These are phyloP conservation scores for Posidonia oceanica DNA, from an alignment of 116 monocot species.

Conservation along the genomic window DNA sequence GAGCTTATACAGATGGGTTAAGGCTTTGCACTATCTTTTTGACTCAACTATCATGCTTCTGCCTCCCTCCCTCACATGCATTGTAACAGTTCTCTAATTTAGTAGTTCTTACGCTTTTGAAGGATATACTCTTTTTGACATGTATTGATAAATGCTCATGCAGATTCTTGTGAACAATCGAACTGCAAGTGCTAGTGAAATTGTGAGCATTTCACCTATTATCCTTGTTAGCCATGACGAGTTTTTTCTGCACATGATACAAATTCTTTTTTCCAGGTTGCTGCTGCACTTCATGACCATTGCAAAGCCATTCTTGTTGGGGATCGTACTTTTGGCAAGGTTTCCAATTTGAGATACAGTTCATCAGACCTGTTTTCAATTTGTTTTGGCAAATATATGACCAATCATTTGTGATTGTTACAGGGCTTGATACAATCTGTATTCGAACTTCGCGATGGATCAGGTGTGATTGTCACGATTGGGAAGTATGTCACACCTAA, in stretches of 20 bases:
- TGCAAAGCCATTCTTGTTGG: constrained; percentile 93
- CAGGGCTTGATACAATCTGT: constrained; percentile 98
- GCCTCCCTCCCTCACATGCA: too few relatives aligned
- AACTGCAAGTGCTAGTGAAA: constrained; percentile 97
- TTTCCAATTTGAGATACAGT: constrained; percentile 6
- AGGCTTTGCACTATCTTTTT: too few relatives aligned
- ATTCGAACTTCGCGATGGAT: constrained; percentile 91
- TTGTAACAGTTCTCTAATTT: too few relatives aligned
- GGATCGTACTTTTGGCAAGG: constrained; percentile 88
- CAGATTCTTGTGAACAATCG: constrained; percentile 87
- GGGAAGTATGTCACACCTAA: constrained; percentile 87
- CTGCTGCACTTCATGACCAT: constrained; percentile 89
- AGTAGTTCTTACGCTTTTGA: too few relatives aligned
- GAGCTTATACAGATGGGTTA: too few relatives aligned
- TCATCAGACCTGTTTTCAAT: neutral
- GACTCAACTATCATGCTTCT: too few relatives aligned
- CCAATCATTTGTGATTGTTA: neutral
- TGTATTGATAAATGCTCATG: neutral
- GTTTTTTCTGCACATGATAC: neutral
- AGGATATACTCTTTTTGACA: neutral
- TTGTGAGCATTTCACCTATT: constrained; percentile 32
- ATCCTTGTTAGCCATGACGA: neutral
- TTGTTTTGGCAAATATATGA: neutral
- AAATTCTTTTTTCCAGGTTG: constrained; percentile 43
- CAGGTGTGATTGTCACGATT: constrained; percentile 88